These are phyloP conservation scores for Arthrocladium fulminans DNA, from an alignment of 2,329 filamentous ascomycete species.

Conservation along the genomic window DNA sequence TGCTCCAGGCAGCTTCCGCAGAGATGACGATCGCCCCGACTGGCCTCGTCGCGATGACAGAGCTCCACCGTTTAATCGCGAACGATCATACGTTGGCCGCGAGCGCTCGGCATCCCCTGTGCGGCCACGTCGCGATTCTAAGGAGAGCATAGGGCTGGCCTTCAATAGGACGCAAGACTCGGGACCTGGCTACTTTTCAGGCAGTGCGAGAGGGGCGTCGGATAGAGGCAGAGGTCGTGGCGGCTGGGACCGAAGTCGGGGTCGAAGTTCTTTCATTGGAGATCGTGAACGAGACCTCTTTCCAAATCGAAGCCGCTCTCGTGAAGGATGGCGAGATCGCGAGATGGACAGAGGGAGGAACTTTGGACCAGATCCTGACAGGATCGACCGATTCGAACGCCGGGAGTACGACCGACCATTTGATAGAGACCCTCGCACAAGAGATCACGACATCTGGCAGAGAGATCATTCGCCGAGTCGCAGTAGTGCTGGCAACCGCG, in stretches of 20 bases:
- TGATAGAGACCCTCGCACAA: conserved; percentile 25
- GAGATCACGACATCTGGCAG: conserved; percentile 30
- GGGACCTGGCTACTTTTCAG: conserved; percentile 27
- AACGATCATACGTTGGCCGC: conserved; percentile 37
- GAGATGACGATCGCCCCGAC: conserved; percentile 31
- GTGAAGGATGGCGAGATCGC: conserved; percentile 37
- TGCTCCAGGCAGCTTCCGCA: conserved; percentile 32
- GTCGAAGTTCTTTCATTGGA: conserved; percentile 31
- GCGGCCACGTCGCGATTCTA: conserved; percentile 36
- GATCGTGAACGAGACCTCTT: conserved; percentile 38
- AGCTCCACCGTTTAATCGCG: conserved; percentile 25
- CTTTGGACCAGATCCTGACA: conserved; percentile 27
- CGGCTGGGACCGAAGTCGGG: conserved; percentile 25
- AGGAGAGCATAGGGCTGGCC: conserved; percentile 34
- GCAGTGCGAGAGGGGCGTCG: conserved; percentile 30
- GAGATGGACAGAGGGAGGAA: conserved; percentile 32
- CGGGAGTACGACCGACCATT: conserved; percentile 31
- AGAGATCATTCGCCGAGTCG: conserved; percentile 32
- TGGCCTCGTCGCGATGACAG: conserved; percentile 39
- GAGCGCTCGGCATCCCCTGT: conserved; percentile 38
- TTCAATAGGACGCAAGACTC: conserved; percentile 31
- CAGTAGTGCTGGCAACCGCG: conserved; percentile 11
- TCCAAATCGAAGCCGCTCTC: conserved; percentile 36
- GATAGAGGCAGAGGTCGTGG: conserved; percentile 37
- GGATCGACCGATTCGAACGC: conserved; percentile 19